Percentiles rank a stretch among this genome's conserved stretches.
These are phyloP conservation scores for Pestalotiopsis sp. DNA, from an alignment of 2,329 filamentous ascomycete genomes.

Conservation along the genomic window DNA sequence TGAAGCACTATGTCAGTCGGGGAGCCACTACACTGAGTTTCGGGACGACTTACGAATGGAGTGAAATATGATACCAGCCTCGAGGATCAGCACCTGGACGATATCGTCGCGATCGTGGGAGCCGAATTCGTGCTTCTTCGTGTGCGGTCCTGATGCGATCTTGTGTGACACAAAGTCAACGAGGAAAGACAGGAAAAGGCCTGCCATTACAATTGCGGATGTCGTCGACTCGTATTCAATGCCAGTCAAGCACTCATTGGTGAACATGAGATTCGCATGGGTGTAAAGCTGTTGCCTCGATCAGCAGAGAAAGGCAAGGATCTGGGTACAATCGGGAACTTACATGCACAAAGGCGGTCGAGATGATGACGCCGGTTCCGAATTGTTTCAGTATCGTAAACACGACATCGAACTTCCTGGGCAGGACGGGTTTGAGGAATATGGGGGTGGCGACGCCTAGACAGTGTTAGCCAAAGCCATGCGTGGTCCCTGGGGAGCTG, in stretches of 20 bases:
- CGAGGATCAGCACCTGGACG: constrained; percentile 69
- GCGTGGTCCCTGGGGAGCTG: not conserved
- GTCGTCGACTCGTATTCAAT: constrained; percentile 71
- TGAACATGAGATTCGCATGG: constrained; percentile 74
- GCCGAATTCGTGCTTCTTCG: not conserved
- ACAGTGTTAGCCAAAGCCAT: too few relatives aligned
- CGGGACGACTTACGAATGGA: constrained; percentile 57
- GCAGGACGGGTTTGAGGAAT: constrained; percentile 59
- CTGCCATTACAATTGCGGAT: constrained; percentile 73
- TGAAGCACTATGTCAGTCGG: constrained; percentile 15
- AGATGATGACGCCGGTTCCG: constrained; percentile 72
- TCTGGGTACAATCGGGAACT: constrained; percentile 23
- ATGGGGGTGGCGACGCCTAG: constrained; percentile 67
- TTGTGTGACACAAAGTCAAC: constrained; percentile 70
- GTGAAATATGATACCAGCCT: constrained; percentile 76
- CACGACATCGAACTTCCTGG: constrained; percentile 47
- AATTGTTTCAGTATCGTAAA: constrained; percentile 74
- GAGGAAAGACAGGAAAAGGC: constrained; percentile 72
- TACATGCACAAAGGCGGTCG: constrained; percentile 71
- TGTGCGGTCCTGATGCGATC: not conserved
- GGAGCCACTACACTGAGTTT: not conserved
- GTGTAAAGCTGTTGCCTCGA: constrained; percentile 62
- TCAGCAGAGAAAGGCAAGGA: not conserved
- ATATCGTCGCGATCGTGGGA: constrained; percentile 27
- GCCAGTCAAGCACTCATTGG: constrained; percentile 65